Base-by-base conservation (phyloP, 768 basidiomycete species). In the Postia placenta region DNA sequence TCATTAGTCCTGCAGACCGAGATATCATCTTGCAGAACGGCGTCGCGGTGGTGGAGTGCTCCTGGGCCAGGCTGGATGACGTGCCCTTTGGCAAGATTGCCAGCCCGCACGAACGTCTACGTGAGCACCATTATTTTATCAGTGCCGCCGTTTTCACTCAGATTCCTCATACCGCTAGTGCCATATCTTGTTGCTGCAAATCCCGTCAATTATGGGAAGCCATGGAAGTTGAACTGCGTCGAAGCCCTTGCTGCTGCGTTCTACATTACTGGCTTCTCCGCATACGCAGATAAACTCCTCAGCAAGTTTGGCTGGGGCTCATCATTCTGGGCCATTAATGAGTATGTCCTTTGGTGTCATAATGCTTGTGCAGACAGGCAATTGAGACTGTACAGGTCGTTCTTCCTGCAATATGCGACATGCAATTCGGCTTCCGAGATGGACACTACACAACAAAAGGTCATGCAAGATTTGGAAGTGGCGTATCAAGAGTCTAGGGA, bases 171-270 rank as follows among this genome's bases (percentile, higher is more conserved):
- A 6, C 20, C 22, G 15, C 12, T 55, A 99, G 95, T 99, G 24
- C 96, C 96, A 0, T 98, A 95, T 64, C 79, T 99, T 17, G 66
- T 98, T 38, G 96, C 96, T 0, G 87, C 92, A 0, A 99, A 99
- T 64, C 93, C 95, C 0, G 92, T 92, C 9, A 99, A 99, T 67
- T 99, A 98, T 57, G 96, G 96, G 9, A 93, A 92, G 64, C 96
- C 96, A 0, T 97, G 93, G 92, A 74, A 86, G 42, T 72, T 99
- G 35, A 97, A 95, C 59, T 97, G 95, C 55, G 94, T 90, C 24
- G 93, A 95, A 66, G 90, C 91, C 0, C 76, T 97, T 4, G 94
- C 96, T 0, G 96, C 95, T 0, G 87, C 92, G 0, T 94, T 99
- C 58, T 96, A 91, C 64, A 87, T 98, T 58, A 87, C 90, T 0